phyloP scores from a whole-genome alignment of 129 eudicot species.

The Glebionis coronaria region DNA sequence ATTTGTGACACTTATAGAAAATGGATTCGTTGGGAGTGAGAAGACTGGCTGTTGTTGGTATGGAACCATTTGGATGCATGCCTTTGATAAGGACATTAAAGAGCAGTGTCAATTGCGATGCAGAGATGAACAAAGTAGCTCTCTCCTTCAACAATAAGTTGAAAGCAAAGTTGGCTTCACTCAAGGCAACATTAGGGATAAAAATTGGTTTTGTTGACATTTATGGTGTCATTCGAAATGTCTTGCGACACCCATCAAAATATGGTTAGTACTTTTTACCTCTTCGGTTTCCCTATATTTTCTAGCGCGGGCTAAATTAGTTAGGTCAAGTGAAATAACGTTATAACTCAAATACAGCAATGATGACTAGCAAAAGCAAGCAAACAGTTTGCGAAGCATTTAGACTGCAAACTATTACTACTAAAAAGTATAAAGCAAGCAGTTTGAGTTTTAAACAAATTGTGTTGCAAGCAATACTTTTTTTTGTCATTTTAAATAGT shows the following conservation, averaged over 20 bases:
- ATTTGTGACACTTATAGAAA: constrained; percentile 19
- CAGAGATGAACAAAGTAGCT: constrained; percentile 50
- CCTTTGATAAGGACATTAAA: constrained; percentile 45
- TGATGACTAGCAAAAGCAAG: too few relatives aligned
- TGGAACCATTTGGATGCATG: constrained; percentile 60
- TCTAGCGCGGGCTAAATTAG: too few relatives aligned
- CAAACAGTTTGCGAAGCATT: too few relatives aligned
- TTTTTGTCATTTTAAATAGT: too few relatives aligned
- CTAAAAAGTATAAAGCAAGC: too few relatives aligned
- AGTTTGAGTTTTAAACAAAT: too few relatives aligned
- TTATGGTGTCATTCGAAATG: constrained; percentile 32
- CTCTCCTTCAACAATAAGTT: constrained; percentile 41
- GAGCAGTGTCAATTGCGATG: constrained; percentile 35
- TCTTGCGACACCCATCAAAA: constrained; percentile 32
- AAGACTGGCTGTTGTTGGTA: constrained; percentile 52
- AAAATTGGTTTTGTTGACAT: constrained; percentile 34
- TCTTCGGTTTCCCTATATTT: too few relatives aligned
- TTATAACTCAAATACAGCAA: too few relatives aligned
- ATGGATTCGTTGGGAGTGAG: constrained; percentile 51
- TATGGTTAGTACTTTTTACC: constrained; percentile 34
- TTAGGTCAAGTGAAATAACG: too few relatives aligned
- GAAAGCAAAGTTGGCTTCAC: constrained; percentile 26
- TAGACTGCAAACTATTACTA: too few relatives aligned
- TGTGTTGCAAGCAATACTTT: too few relatives aligned
- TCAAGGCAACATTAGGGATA: constrained; percentile 26